Conservation (phyloP, 257 asterid genomes). For the Scutellaria barbata region DNA sequence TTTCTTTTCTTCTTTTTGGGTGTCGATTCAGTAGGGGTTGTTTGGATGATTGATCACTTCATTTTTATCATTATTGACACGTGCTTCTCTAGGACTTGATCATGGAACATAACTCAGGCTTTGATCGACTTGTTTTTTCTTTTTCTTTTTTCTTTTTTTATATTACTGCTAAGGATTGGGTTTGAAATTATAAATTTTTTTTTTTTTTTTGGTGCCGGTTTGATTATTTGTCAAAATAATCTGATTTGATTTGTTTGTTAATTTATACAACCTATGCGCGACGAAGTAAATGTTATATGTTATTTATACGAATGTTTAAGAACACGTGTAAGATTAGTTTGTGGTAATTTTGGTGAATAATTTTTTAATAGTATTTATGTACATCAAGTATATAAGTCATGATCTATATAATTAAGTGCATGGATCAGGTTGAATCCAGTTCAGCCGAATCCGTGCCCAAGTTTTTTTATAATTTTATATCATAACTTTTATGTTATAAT, state of each 20-base stretch:
- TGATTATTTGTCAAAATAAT: neutral
- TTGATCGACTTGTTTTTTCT: too few species aligned
- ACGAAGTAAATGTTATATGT: too few species aligned
- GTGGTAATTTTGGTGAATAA: too few species aligned
- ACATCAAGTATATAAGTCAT: too few species aligned
- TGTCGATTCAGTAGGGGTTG: constrained; percentile 15
- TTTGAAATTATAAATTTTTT: constrained; percentile 6
- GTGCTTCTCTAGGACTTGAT: constrained; percentile 23
- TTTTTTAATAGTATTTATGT: too few species aligned
- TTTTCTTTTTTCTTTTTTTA: neutral
- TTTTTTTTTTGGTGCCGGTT: neutral
- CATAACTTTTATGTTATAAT: too few species aligned
- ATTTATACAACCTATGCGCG: neutral
- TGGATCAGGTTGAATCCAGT: too few species aligned
- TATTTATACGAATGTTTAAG: too few species aligned
- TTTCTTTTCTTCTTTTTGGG: neutral
- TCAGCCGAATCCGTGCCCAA: too few species aligned
- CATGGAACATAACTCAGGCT: neutral
- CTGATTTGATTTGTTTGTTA: neutral
- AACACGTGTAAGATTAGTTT: too few species aligned
- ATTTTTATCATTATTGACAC: neutral
- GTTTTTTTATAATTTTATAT: too few species aligned
- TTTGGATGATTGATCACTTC: constrained; percentile 4
- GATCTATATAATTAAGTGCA: too few species aligned
- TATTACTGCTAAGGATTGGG: neutral